Base-by-base conservation (phyloP, 192 early-diverging fungal genomes). In the Phycomyces nitens region DNA sequence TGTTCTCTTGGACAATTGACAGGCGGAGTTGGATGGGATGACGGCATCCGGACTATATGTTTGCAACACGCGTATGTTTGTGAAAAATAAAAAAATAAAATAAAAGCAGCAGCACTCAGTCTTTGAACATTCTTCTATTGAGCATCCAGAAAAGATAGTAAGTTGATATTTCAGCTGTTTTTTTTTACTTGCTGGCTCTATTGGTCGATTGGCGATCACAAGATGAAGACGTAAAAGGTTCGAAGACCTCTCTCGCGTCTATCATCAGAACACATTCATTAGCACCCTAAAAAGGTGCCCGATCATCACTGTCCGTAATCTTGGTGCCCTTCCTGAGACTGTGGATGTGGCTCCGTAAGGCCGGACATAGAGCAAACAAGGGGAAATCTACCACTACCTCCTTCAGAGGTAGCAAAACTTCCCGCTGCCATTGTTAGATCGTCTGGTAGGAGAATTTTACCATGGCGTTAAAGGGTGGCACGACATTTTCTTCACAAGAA, bases 291-390 rank as follows among this genome's bases (percentile, higher is more conserved):
- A 34, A 34, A 34, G 29, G 29, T 34, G 29, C 29, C 29, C 29
- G 29, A 34, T 42, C 57, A 59, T 18, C 18, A 61, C 8, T 74
- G 72, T 74, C 69, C 62, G 72, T 56, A 74, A 69, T 69, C 67
- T 74, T 69, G 62, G 58, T 67, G 38, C 29, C 44, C 44, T 59
- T 73, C 57, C 51, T 50, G 29, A 58, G 68, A 26, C 53, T 54
- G 21, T 64, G 57, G 58, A 54, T 53, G 22, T 53, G 53, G 58
- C 56, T 53, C 22, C 51, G 73, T 75, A 75, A 75, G 73, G 73
- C 73, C 73, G 63, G 56, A 75, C 73, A 75, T 27, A 75, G 53
- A 75, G 58, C 15, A 66, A 70, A 43, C n/a, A 50, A 11, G 24
- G 53, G 29, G 29, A 34, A 34, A 34, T 34, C 29, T 34, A 34